phyloP scores from a whole-genome alignment of 345 rosid genomes.

The Murraya paniculata region DNA sequence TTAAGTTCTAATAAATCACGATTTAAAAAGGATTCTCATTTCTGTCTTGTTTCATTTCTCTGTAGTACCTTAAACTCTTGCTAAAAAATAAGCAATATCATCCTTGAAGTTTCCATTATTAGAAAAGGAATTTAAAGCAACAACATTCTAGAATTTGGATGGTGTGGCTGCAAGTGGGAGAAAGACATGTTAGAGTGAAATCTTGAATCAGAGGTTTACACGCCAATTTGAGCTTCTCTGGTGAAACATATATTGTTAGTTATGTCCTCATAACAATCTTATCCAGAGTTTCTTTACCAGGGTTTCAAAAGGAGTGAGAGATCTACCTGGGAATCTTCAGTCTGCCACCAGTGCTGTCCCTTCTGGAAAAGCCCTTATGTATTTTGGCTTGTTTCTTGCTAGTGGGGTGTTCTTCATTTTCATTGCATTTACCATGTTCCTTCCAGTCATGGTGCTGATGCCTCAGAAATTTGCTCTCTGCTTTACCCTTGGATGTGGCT shows the following conservation, averaged over 20 bases:
- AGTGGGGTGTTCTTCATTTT: constrained; percentile 82
- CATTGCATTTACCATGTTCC: constrained; percentile 90
- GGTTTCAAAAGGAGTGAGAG: constrained; percentile 88
- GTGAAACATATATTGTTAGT: background rate
- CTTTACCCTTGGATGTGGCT: constrained; percentile 83
- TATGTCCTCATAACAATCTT: background rate
- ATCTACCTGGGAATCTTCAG: constrained; percentile 71
- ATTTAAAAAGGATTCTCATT: background rate
- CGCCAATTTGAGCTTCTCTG: background rate
- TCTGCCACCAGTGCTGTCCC: constrained; percentile 86
- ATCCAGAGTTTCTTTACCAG: constrained; percentile 31
- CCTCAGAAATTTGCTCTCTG: constrained; percentile 95
- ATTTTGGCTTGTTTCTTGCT: constrained; percentile 75
- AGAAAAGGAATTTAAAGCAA: background rate
- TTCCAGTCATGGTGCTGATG: constrained; percentile 87
- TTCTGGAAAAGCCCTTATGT: constrained; percentile 83
- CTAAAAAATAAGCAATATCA: background rate
- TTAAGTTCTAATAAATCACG: background rate
- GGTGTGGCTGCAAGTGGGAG: background rate
- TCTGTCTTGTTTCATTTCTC: background rate
- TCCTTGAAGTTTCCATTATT: background rate
- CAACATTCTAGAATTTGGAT: background rate
- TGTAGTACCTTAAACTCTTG: background rate
- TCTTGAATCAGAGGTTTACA: background rate
- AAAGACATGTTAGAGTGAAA: background rate